Base-by-base conservation (phyloP, 2,329 filamentous ascomycete genomes). In the Ophiocordyceps australis region DNA sequence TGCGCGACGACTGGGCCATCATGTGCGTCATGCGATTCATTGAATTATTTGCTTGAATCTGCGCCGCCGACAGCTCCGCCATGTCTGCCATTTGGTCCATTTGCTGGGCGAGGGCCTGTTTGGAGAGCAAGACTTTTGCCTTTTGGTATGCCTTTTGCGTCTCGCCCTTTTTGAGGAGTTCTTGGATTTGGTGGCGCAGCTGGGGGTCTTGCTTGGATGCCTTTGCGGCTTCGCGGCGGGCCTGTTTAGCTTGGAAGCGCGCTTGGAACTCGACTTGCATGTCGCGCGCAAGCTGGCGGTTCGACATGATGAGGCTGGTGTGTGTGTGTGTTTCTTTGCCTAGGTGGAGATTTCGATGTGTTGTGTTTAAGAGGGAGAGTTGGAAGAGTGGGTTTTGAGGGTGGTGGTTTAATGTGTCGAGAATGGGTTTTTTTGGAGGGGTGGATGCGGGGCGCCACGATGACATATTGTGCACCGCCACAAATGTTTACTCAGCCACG, bases 1-100 rank as follows among this genome's bases (percentile, higher is more conserved):
- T 67, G 25, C 57, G 52, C 19, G 62, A 65, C 5, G 62, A 67
- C 46, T 65, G 61, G 14, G 58, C 59, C 64, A 71, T 70, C 64
- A 70, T 70, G 39, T 61, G 48, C 30, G 65, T 70, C 65, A 71
- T 71, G 35, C 65, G 61, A 50, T 71, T 71, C 65, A 71, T 70
- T 29, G 63, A 54, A 36, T 70, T 71, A 50, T 71, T 71, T 42
- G 65, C 65, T 50, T 71, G 63, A 46, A 72, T 70, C 54, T 71
- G 65, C 4, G 63, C 60, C 24, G 62, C 59, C 16, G 57, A 64
- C 16, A 70, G 53, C 46, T 71, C 66, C 15, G 65, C 65, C 64
- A 70, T 68, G 49, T 72, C 65, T 46, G 66, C 66, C 43, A 68
- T 65, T 47, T 66, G 62, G 46, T 71, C 66, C 62, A 71, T 69